Base-by-base conservation (phyloP, 2,329 filamentous ascomycete genomes). In the Simplicillium aogashimaense region DNA sequence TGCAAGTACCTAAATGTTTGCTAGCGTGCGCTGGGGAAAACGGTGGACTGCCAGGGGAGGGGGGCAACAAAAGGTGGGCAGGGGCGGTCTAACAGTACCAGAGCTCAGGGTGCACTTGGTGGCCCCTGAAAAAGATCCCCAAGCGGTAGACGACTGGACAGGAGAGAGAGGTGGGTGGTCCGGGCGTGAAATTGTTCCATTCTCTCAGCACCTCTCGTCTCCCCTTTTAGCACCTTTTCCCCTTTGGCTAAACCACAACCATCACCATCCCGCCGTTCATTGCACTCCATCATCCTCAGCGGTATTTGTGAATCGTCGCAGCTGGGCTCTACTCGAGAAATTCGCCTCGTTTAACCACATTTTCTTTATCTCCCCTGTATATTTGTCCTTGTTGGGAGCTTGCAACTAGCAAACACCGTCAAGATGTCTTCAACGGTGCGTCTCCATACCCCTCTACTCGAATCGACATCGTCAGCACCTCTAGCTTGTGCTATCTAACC, bases 131-230 rank as follows among this genome's bases (percentile, higher is more conserved):
- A 36, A 32, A 32, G 30, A 32, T 15, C 12, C 30, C 30, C 30
- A 32, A 32, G 15, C 13, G 12, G 30, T 15, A 32, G 30, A 15
- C 12, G 30, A 32, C 30, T 32, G 30, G 30, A 6, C 30, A 32
- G 30, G 30, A 32, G 34, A 18, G 3, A 18, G 16, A 15, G 13
- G 25, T 43, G 28, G 33, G 33, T 45, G 44, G 38, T 33, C 39
- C 41, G 36, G 43, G 42, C 40, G 40, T 42, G 45, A 46, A 46
- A 50, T 50, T 49, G 40, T 36, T 41, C 38, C 28, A 30, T 29
- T 18, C 35, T 36, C 35, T 35, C 40, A 42, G 33, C 43, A 32
- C 40, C 38, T 37, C 44, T 38, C 37, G 8, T 31, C 41, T 47
- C 45, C 43, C 45, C 45, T 47, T 47, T 47, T 41, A 42, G 42